Evolutionary conservation across 257 asterid genomes (phyloP).

Genomic region (Eustoma russellianum): DNA sequence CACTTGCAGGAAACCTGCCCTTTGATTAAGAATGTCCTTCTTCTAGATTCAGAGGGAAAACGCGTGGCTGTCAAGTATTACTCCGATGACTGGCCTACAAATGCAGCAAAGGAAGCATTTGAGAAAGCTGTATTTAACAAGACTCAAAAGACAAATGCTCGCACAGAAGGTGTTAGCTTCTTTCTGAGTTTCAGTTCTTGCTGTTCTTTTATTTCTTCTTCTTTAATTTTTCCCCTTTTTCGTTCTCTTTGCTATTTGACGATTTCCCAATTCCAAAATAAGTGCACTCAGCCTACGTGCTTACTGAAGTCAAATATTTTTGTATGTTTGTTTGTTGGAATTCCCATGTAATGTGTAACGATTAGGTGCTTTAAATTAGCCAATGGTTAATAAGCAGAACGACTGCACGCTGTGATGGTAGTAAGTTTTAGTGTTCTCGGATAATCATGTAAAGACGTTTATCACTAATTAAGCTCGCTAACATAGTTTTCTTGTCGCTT

Average conservation of each 20-base stretch:
- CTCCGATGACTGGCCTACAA: slow-evolving; percentile 79
- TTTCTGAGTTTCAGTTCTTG: neutral
- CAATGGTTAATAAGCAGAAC: no score
- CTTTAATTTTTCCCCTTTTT: neutral
- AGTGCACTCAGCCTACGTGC: no score
- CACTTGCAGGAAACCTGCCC: slow-evolving; percentile 52
- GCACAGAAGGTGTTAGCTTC: slow-evolving; percentile 52
- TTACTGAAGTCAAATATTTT: no score
- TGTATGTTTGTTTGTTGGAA: neutral
- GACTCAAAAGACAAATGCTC: slow-evolving; percentile 75
- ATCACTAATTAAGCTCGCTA: no score
- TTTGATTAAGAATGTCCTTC: slow-evolving; percentile 56
- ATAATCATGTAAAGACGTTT: no score
- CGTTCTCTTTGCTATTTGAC: neutral
- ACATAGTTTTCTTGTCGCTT: no score
- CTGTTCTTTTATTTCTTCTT: neutral
- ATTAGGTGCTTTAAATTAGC: neutral
- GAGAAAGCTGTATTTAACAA: slow-evolving; percentile 65
- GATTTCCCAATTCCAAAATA: no score
- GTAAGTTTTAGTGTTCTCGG: no score
- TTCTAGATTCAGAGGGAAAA: slow-evolving; percentile 75
- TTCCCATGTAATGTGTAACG: neutral
- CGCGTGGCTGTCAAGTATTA: slow-evolving; percentile 69
- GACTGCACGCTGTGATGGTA: no score
- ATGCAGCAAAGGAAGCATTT: slow-evolving; percentile 52